Evolutionary conservation across 495 filamentous ascomycete species (phyloP).

Genomic region (Penicillium salamii): DNA sequence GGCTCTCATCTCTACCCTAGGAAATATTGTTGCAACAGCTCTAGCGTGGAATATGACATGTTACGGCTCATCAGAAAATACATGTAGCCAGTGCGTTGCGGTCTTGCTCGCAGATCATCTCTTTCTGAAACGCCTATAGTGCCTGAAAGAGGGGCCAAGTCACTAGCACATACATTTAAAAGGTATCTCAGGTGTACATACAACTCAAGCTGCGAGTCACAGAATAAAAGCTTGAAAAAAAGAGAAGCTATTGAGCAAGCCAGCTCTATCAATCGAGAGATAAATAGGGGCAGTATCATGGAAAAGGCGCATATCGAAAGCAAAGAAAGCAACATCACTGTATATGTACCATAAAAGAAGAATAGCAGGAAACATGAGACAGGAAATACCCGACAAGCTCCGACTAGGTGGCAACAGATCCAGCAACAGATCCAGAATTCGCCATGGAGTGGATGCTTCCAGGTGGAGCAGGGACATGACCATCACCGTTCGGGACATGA

Average conservation of each 20-base stretch:
- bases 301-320: no score
- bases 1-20: no score
- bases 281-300: no score
- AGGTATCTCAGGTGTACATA: slow-evolving; percentile 13
- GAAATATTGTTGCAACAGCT: no score
- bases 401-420: slow-evolving; percentile 25
- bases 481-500: slow-evolving; percentile 20
- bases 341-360: neutral
- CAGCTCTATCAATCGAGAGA: slow-evolving; percentile 7
- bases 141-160: no score
- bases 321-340: no score
- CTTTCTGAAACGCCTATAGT: no score
- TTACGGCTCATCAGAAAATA: no score
- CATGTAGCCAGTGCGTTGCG: no score
- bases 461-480: slow-evolving; percentile 21
- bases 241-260: neutral
- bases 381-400: neutral
- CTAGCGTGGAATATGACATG: no score
- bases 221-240: neutral
- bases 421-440: slow-evolving; percentile 33
- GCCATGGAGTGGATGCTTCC: slow-evolving; percentile 38
- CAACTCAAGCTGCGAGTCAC: neutral
- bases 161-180: slow-evolving; percentile 8
- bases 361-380: slow-evolving; percentile 4
- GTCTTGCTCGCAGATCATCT: no score